Evolutionary conservation across 805 yeast genomes (phyloP).

Genomic region (Kockiozyma suomiensis): DNA sequence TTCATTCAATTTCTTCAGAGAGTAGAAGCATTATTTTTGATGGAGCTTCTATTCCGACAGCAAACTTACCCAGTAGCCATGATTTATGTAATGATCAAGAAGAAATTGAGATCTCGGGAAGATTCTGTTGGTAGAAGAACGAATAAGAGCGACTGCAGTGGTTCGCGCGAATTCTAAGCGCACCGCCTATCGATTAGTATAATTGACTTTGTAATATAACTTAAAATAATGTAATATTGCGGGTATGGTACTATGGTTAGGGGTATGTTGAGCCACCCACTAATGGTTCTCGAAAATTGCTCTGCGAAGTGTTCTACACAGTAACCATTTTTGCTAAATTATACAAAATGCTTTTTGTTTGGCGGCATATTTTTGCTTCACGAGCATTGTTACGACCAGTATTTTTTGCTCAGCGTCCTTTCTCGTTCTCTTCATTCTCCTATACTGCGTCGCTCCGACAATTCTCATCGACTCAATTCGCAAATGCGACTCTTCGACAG

Average conservation of each 20-base stretch:
- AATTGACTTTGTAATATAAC: background rate
- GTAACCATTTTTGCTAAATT: background rate
- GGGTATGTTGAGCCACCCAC: too few species aligned
- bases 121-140: too few species aligned
- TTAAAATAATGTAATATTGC: too few species aligned
- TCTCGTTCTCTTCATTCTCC: background rate
- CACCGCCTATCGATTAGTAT: too few species aligned
- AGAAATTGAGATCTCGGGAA: too few species aligned
- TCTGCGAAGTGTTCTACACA: background rate
- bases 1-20: background rate
- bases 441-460: background rate
- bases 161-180: too few species aligned
- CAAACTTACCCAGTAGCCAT: slow-evolving; percentile 30
- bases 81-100: background rate
- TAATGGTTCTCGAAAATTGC: background rate
- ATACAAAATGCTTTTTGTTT: background rate
- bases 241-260: too few species aligned
- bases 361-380: slow-evolving; percentile 2
- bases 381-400: background rate
- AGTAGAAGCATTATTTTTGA: background rate
- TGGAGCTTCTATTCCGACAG: background rate
- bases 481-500: slow-evolving; percentile 72
- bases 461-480: slow-evolving; percentile 11
- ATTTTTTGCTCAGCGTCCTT: background rate
- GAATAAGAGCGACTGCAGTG: too few species aligned